Evolutionary conservation across 192 early-diverging fungal species (phyloP).

Genomic region (Coemansia sp.): DNA sequence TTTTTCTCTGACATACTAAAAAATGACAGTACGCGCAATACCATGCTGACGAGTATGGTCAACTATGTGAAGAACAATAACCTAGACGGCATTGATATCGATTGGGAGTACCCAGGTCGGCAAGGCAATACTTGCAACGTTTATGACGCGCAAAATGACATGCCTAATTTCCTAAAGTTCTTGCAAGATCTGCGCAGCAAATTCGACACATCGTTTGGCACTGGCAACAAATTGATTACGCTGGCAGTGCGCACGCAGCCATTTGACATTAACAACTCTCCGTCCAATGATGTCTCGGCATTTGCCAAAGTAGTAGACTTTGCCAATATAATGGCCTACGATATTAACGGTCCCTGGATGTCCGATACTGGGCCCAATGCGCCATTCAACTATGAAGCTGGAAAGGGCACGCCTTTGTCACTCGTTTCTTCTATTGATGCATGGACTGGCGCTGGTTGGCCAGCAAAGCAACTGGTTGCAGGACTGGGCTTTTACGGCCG

Average conservation of each 20-base stretch:
- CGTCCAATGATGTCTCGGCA: conserved; percentile 59
- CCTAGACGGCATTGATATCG: conserved; percentile 76
- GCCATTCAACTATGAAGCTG: conserved; percentile 47
- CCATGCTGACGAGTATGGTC: conserved; percentile 57
- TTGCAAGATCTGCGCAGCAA: conserved; percentile 62
- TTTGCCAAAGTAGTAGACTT: conserved; percentile 67
- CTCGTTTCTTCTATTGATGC: conserved; percentile 58
- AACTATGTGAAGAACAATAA: conserved; percentile 54
- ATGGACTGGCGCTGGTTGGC: conserved; percentile 65
- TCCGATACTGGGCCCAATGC: conserved; percentile 65
- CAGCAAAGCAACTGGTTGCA: conserved; percentile 63
- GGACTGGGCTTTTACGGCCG: conserved; percentile 70
- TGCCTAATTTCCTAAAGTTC: conserved; percentile 65
- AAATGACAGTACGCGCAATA: conserved; percentile 18
- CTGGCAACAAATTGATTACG: conserved; percentile 61
- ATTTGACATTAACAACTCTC: conserved; percentile 54
- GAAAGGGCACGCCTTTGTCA: conserved; percentile 45
- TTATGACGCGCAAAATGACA: conserved; percentile 61
- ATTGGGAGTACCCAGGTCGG: conserved; percentile 70
- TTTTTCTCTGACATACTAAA: conserved; percentile 40
- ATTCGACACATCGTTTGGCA: conserved; percentile 50
- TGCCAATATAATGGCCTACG: conserved; percentile 73
- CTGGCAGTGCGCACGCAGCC: conserved; percentile 65
- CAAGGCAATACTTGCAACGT: conserved; percentile 34
- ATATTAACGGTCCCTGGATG: conserved; percentile 63